These are phyloP conservation scores for Xylaria sp. DNA, from an alignment of 2,329 filamentous ascomycete genomes.

Conservation along the genomic window DNA sequence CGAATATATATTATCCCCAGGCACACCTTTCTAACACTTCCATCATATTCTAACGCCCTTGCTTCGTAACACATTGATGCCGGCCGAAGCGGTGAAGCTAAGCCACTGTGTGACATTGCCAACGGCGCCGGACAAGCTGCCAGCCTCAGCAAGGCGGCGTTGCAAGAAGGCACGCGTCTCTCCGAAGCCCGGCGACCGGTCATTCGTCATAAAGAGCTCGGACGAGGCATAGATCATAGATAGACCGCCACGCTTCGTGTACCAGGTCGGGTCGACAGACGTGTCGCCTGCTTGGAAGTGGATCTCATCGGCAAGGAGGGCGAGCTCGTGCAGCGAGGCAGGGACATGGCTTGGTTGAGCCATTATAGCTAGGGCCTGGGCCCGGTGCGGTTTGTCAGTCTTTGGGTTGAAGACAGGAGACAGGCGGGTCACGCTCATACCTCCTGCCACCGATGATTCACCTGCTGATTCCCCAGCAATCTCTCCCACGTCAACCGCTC, in stretches of 20 bases:
- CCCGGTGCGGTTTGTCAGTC: not conserved
- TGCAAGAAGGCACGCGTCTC: constrained; percentile 86
- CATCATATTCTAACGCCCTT: constrained; percentile 82
- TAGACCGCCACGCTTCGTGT: constrained; percentile 70
- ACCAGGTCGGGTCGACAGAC: constrained; percentile 89
- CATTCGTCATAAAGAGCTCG: constrained; percentile 95
- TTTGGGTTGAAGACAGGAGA: not conserved
- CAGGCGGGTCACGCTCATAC: constrained; percentile 58
- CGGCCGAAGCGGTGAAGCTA: constrained; percentile 81
- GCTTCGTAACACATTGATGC: constrained; percentile 85
- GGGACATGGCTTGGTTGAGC: constrained; percentile 83
- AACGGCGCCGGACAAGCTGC: constrained; percentile 70
- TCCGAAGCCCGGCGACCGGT: constrained; percentile 75
- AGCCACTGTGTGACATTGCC: constrained; percentile 78
- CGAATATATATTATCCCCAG: not conserved
- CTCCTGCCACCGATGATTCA: constrained; percentile 88
- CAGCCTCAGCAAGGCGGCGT: constrained; percentile 76
- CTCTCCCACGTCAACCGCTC: constrained; percentile 79
- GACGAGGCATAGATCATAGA: constrained; percentile 73
- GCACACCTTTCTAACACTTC: not conserved
- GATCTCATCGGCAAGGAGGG: constrained; percentile 89
- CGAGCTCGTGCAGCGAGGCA: constrained; percentile 80
- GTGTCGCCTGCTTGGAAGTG: constrained; percentile 86
- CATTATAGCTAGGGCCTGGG: constrained; percentile 87
- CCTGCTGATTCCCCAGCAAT: constrained; percentile 75